These are phyloP conservation scores for Globisporangium perplexum DNA, from an alignment of 352 stramenopile species.

Conservation along the genomic window DNA sequence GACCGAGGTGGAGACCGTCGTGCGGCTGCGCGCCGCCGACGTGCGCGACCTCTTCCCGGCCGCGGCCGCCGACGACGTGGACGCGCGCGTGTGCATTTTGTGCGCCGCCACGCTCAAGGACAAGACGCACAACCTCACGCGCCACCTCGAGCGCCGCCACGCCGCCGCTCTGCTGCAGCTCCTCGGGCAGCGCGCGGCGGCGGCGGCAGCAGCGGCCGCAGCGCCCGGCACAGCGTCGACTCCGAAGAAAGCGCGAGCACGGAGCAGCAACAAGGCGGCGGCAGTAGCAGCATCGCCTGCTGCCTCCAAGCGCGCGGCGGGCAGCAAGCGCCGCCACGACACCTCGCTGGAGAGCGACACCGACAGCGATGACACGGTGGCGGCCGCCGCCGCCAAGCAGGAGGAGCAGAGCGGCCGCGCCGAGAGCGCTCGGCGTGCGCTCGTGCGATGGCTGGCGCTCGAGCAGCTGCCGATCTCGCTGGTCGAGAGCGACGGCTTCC, in stretches of 20 bases:
- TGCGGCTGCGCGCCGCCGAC: conserved; percentile 40
- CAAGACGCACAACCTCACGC: conserved; percentile 65
- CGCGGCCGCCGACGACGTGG: conserved; percentile 26
- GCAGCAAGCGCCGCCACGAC: neutral
- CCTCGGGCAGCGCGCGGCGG: conserved; percentile 30
- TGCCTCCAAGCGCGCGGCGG: neutral
- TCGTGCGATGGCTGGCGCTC: conserved; percentile 35
- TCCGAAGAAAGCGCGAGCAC: neutral
- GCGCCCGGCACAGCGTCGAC: conserved; percentile 6
- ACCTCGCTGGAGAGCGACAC: conserved; percentile 1
- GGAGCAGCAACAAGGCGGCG: neutral
- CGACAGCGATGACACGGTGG: neutral
- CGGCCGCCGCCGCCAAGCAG: neutral
- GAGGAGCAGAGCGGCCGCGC: neutral
- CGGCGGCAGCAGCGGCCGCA: conserved; percentile 7
- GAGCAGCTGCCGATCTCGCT: conserved; percentile 38
- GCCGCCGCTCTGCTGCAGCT: conserved; percentile 39
- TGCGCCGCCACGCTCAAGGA: conserved; percentile 46
- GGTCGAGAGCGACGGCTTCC: conserved; percentile 33
- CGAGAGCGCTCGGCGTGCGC: conserved; percentile 21
- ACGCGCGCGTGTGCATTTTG: conserved; percentile 39
- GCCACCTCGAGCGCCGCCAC: conserved; percentile 50
- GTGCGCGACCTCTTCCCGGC: conserved; percentile 45
- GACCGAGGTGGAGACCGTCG: conserved; percentile 51
- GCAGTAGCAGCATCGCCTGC: neutral